Percentiles rank a stretch among this genome's conserved stretches.
Conservation (phyloP, 331 rosid genomes). For the Quercus tomentella region DNA sequence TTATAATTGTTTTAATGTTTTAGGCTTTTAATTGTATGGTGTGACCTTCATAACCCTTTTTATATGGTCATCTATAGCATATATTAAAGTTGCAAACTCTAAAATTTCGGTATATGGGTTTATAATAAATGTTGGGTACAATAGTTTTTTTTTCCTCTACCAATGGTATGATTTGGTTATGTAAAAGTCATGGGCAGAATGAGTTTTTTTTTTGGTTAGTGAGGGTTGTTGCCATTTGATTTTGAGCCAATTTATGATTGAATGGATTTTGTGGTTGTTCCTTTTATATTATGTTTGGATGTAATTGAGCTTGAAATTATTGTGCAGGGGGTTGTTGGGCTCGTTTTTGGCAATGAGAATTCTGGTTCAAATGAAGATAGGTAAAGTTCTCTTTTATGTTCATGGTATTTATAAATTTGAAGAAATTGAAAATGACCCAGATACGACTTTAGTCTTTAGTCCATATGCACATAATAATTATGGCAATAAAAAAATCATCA, state of each 20-base stretch:
- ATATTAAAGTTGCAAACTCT: too few species aligned
- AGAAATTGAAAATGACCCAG: not conserved
- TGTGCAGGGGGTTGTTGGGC: slow-evolving; percentile 84
- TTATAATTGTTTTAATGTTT: not conserved
- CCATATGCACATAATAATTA: too few species aligned
- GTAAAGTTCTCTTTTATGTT: slow-evolving; percentile 19
- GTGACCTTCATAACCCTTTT: not conserved
- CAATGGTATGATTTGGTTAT: too few species aligned
- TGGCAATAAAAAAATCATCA: too few species aligned
- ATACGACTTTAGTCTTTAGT: not conserved
- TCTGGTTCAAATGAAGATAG: slow-evolving; percentile 78
- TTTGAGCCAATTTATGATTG: not conserved
- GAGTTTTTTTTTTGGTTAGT: not conserved
- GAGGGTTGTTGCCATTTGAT: not conserved
- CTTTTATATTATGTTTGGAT: not conserved
- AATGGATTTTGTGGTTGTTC: too few species aligned
- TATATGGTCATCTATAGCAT: not conserved
- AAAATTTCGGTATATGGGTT: too few species aligned
- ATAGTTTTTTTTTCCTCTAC: too few species aligned
- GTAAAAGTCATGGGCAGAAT: too few species aligned
- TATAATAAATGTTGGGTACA: too few species aligned
- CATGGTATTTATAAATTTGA: not conserved
- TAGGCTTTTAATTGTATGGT: not conserved
- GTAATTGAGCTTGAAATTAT: not conserved
- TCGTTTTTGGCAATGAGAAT: slow-evolving; percentile 80